Percentiles rank a stretch among this genome's conserved stretches.
Evolutionary conservation across 352 stramenopile genomes (phyloP).

Genomic region (Globisporangium echinulatum): DNA sequence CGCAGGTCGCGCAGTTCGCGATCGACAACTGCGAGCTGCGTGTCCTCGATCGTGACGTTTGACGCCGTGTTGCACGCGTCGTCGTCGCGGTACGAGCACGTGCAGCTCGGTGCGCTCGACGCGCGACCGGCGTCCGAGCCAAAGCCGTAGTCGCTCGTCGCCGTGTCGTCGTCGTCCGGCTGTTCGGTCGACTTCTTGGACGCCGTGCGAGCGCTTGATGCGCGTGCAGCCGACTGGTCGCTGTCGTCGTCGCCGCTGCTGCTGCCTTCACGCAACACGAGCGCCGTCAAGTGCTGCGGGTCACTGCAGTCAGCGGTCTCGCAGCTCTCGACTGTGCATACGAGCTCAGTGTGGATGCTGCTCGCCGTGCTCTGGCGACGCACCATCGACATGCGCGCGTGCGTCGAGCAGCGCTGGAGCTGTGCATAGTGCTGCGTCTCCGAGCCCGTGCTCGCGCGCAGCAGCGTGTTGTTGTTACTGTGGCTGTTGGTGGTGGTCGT

Average conservation of each 20-base stretch:
- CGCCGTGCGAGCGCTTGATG: conserved; percentile 11
- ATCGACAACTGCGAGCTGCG: conserved; percentile 62
- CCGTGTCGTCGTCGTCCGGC: conserved; percentile 27
- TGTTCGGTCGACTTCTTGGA: conserved; percentile 24
- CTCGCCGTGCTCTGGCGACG: conserved; percentile 27
- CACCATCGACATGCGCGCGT: conserved; percentile 27
- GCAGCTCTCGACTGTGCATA: conserved; percentile 6
- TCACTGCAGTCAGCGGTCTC: conserved; percentile 17
- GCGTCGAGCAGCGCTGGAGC: conserved; percentile 29
- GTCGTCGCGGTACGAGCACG: conserved; percentile 36
- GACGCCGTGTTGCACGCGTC: conserved; percentile 38
- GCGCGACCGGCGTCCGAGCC: conserved; percentile 25
- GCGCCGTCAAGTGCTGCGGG: conserved; percentile 8
- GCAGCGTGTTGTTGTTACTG: background rate
- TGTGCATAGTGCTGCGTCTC: conserved; percentile 14
- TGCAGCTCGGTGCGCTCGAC: conserved; percentile 36
- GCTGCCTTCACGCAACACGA: conserved; percentile 13
- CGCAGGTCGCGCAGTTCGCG: conserved; percentile 55
- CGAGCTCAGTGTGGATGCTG: conserved; percentile 18
- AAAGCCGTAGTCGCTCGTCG: conserved; percentile 29
- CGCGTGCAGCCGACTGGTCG: background rate
- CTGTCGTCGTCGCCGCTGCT: conserved; percentile 12
- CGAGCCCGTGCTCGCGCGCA: conserved; percentile 7
- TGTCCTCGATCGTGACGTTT: conserved; percentile 51
- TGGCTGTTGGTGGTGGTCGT: background rate